phyloP scores from a whole-genome alignment of 345 rosid genomes.

The Ceriops zippeliana region DNA sequence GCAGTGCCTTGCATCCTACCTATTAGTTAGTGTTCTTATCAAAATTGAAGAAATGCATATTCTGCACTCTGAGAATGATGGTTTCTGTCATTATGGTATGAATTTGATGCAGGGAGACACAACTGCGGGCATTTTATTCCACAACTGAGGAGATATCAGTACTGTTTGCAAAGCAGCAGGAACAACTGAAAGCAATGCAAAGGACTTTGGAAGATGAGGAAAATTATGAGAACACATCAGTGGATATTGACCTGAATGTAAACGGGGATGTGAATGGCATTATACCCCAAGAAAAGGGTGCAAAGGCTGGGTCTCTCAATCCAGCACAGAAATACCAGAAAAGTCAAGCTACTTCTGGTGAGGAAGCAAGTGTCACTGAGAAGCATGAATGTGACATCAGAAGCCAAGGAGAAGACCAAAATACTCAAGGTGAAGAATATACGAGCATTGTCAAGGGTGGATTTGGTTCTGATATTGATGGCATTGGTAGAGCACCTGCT shows the following conservation, averaged over 20 bases:
- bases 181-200: conserved; percentile 90
- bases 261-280: conserved; percentile 24
- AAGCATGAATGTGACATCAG: conserved; percentile 75
- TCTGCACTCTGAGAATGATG: background rate
- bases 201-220: conserved; percentile 93
- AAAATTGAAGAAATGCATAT: background rate
- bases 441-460: conserved; percentile 58
- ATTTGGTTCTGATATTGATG: conserved; percentile 81
- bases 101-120: conserved; percentile 74
- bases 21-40: too few species aligned
- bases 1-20: too few species aligned
- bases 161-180: conserved; percentile 88
- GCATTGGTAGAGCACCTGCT: conserved; percentile 50
- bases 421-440: conserved; percentile 74
- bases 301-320: conserved; percentile 47
- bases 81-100: conserved; percentile 1
- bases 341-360: conserved; percentile 47
- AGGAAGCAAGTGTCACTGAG: conserved; percentile 73
- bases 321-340: conserved; percentile 44
- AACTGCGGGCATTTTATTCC: conserved; percentile 87
- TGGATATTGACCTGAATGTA: conserved; percentile 57
- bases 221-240: conserved; percentile 68
- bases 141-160: conserved; percentile 82
- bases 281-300: conserved; percentile 31
- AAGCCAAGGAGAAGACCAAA: conserved; percentile 65